Conservation (phyloP, 2,329 filamentous ascomycete genomes). For the Aspergillus floridensis region DNA sequence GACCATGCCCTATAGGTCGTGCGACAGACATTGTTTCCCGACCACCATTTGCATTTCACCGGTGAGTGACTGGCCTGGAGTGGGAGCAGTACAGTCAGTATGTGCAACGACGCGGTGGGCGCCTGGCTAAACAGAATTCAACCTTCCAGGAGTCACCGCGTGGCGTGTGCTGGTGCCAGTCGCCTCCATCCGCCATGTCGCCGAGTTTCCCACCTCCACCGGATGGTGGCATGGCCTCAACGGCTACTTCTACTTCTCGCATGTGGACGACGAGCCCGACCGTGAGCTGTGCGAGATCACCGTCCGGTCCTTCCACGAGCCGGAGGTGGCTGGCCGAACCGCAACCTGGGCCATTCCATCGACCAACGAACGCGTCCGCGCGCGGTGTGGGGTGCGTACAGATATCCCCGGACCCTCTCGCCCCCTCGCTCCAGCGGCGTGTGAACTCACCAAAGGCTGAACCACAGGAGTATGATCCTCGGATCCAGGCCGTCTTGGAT, state of each 20-base stretch:
- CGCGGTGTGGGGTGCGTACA: neutral
- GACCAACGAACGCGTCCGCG: neutral
- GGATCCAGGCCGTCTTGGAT: neutral
- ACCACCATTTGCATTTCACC: too few species aligned
- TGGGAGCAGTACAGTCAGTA: too few species aligned
- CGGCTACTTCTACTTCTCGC: constrained; percentile 4
- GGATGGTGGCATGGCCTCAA: constrained; percentile 2
- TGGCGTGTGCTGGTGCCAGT: constrained; percentile 5
- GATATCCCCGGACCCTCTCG: neutral
- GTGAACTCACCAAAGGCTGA: too few species aligned
- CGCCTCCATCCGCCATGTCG: neutral
- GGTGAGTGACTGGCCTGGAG: too few species aligned
- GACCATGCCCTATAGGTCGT: too few species aligned
- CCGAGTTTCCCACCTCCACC: neutral
- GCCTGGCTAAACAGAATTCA: too few species aligned
- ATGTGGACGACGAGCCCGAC: constrained; percentile 5
- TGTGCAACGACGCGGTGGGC: too few species aligned
- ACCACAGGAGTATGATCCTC: neutral
- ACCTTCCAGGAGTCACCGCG: neutral
- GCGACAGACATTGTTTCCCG: too few species aligned
- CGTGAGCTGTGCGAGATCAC: constrained; percentile 5
- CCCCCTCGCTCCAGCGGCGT: too few species aligned
- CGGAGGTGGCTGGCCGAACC: neutral
- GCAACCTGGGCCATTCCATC: constrained; percentile 3
- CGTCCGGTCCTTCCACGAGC: constrained; percentile 2